A percentile compares a stretch with the other conserved stretches of the same genome.
Evolutionary conservation across 164 flowering plant species (phyloP).

Genomic region (Sedum album): DNA sequence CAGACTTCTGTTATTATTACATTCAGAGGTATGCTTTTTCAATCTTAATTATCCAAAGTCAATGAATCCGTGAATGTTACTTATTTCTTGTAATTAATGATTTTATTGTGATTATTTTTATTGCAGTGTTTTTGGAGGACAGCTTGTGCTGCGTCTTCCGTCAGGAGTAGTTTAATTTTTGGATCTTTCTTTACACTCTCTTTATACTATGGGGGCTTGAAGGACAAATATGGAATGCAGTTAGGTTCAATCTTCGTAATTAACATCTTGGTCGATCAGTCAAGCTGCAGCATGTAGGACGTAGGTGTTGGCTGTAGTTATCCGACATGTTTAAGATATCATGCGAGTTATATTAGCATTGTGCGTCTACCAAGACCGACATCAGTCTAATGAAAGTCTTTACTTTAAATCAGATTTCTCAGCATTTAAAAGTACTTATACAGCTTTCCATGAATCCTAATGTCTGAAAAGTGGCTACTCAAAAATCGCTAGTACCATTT

Average conservation of each 20-base stretch:
- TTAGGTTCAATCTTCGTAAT: background rate
- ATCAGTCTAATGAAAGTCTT: background rate
- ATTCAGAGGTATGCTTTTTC: conserved; percentile 55
- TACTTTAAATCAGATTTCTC: too few relatives aligned
- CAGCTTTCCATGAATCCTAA: too few relatives aligned
- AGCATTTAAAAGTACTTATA: too few relatives aligned
- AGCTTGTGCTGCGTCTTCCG: conserved; percentile 89
- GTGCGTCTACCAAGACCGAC: background rate
- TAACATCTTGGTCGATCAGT: background rate
- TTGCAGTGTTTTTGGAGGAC: conserved; percentile 88
- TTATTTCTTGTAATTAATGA: background rate
- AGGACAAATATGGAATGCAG: background rate
- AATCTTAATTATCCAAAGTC: background rate
- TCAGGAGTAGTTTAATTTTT: conserved; percentile 76
- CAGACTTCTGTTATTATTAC: conserved; percentile 95
- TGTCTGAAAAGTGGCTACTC: too few relatives aligned
- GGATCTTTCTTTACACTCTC: background rate
- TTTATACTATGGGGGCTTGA: background rate
- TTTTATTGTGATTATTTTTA: background rate
- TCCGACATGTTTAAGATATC: background rate
- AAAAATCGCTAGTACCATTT: too few relatives aligned
- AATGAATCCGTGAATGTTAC: background rate
- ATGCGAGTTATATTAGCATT: too few relatives aligned
- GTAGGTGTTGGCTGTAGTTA: background rate
- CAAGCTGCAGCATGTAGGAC: background rate